These are phyloP conservation scores for Cryptosporidium viatorum DNA, from an alignment of 169 alveolate species.

Conservation along the genomic window DNA sequence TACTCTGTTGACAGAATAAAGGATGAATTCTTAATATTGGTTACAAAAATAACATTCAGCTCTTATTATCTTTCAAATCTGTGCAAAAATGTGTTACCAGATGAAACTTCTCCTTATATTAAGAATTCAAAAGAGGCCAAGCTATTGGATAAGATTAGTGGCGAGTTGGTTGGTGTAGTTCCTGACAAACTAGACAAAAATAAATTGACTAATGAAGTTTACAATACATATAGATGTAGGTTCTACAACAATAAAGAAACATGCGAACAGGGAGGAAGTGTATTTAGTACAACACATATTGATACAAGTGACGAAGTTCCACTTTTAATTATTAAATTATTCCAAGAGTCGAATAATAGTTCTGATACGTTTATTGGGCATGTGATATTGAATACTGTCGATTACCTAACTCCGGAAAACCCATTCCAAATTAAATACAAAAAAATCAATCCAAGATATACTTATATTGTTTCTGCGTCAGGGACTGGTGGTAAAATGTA, in stretches of 20 bases:
- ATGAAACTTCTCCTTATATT: slow-evolving; percentile 69
- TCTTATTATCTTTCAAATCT: slow-evolving; percentile 50
- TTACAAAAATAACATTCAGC: slow-evolving; percentile 61
- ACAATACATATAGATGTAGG: slow-evolving; percentile 68
- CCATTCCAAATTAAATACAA: slow-evolving; percentile 71
- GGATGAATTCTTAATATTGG: slow-evolving; percentile 45
- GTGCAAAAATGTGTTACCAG: slow-evolving; percentile 60
- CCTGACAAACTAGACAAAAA: slow-evolving; percentile 65
- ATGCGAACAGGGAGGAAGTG: slow-evolving; percentile 68
- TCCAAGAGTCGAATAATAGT: slow-evolving; percentile 46
- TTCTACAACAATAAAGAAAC: slow-evolving; percentile 44
- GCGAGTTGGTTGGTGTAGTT: slow-evolving; percentile 55
- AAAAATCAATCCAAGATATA: slow-evolving; percentile 54
- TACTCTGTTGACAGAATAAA: slow-evolving; percentile 52
- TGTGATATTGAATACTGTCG: slow-evolving; percentile 67
- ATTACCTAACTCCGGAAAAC: slow-evolving; percentile 70
- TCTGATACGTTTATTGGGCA: slow-evolving; percentile 61
- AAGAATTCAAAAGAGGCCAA: slow-evolving; percentile 67
- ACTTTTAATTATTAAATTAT: slow-evolving; percentile 49
- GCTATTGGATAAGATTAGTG: slow-evolving; percentile 58
- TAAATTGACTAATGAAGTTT: slow-evolving; percentile 47
- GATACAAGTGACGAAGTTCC: slow-evolving; percentile 76
- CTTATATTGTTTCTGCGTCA: slow-evolving; percentile 68
- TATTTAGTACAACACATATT: slow-evolving; percentile 54
- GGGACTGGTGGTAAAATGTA: slow-evolving; percentile 72